A percentile compares a stretch with the other conserved stretches of the same genome.
These are phyloP conservation scores for Chaetomium sp. DNA, from an alignment of 2,329 filamentous ascomycete species.

Conservation along the genomic window DNA sequence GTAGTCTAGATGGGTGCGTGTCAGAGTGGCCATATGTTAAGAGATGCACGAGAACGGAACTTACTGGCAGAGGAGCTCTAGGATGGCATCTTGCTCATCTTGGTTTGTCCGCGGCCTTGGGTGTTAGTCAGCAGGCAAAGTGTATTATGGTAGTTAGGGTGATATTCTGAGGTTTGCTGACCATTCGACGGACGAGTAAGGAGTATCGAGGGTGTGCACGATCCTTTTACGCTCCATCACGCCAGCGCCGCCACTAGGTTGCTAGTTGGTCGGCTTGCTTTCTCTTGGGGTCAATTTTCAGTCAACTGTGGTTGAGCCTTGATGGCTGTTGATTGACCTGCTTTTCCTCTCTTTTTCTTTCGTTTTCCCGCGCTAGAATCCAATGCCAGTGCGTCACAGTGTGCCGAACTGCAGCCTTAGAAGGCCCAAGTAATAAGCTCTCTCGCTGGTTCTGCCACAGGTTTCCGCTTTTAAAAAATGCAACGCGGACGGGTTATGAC, in stretches of 20 bases:
- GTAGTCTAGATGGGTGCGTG: constrained; percentile 49
- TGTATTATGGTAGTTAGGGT: neutral
- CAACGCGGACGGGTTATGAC: neutral
- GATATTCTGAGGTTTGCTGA: constrained; percentile 1
- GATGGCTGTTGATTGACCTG: too few relatives aligned
- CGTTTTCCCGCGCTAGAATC: too few relatives aligned
- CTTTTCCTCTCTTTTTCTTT: too few relatives aligned
- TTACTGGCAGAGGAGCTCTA: constrained; percentile 69
- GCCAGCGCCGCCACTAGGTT: neutral
- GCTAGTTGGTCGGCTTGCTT: neutral
- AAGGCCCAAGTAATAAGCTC: too few relatives aligned
- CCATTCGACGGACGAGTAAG: constrained; percentile 55
- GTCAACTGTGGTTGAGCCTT: neutral
- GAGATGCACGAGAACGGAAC: constrained; percentile 24
- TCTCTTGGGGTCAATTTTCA: neutral
- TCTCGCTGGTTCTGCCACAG: too few relatives aligned
- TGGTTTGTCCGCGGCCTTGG: constrained; percentile 61
- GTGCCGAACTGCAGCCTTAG: too few relatives aligned
- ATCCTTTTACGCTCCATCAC: constrained; percentile 59
- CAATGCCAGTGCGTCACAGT: too few relatives aligned
- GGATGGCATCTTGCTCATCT: constrained; percentile 63
- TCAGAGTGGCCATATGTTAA: constrained; percentile 4
- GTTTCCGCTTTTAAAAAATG: too few relatives aligned
- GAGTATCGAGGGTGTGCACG: constrained; percentile 51
- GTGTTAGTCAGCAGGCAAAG: neutral